Conservation (phyloP, 345 rosid species). For the Pugionium cornutum region DNA sequence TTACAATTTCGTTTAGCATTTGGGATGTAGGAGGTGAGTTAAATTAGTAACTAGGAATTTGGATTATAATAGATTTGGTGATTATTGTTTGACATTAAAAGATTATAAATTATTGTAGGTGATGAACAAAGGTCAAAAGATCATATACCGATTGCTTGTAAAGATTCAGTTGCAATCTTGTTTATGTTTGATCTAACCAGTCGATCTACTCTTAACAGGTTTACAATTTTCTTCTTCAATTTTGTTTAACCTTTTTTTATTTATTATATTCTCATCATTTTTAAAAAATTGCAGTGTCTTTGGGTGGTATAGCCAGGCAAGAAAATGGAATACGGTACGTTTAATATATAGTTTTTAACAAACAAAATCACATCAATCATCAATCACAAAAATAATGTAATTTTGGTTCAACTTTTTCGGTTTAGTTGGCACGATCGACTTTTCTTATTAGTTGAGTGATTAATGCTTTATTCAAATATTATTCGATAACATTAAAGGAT, state of each 20-base stretch:
- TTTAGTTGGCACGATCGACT: conserved; percentile 1
- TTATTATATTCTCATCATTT: not conserved
- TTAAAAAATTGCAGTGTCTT: conserved; percentile 51
- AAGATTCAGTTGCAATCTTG: conserved; percentile 92
- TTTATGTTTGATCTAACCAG: conserved; percentile 99
- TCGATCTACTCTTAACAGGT: conserved; percentile 93
- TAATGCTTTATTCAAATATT: not conserved
- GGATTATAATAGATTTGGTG: not conserved
- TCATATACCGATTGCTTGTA: conserved; percentile 93
- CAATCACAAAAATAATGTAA: no score
- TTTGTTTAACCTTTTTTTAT: not conserved
- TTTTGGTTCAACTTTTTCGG: not conserved
- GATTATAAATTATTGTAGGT: conserved; percentile 21
- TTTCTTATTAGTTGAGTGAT: not conserved
- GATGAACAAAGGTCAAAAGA: conserved; percentile 61
- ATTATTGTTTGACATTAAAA: not conserved
- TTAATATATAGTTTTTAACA: not conserved
- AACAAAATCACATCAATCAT: not conserved
- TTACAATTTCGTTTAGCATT: conserved; percentile 78
- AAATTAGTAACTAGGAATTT: not conserved
- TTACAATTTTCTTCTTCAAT: not conserved
- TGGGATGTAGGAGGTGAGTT: conserved; percentile 94
- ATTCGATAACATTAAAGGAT: not conserved
- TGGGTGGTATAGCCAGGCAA: conserved; percentile 82
- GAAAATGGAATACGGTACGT: conserved; percentile 95